Evolutionary conservation across 2,329 filamentous ascomycete species (phyloP), one percentile per base, ranked within the genome.

Genomic region (Colletotrichum orchidophilum): DNA sequence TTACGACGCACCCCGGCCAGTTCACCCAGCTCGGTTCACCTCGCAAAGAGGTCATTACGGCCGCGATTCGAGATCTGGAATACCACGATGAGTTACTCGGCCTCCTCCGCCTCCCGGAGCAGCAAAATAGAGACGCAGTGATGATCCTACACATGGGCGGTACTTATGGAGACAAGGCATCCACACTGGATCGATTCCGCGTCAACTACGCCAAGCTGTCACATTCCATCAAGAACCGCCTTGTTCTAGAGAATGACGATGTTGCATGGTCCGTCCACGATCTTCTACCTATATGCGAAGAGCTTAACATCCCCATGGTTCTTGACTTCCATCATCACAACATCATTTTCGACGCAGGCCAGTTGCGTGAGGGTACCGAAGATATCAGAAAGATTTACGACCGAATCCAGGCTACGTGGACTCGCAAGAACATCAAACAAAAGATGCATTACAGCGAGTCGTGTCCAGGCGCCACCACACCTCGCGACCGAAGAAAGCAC

Each of bases 381-480:
- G 95, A 97, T 75, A 94, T 98, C 73, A 91, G 93, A 59, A 77
- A 79, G 0, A 83, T 97, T 0, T 96, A 90, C 72, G 91, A 92
- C 0, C 90, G 92, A 5, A 98, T 98, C 76, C 87, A 88, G 53
- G 90, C 91, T 3, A 98, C 94, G 0, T 98, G 96, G 96, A 89
- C 87, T 1, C 87, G 90, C 33, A 98, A 98, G 79, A 84, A 87
- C 1, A 98, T 97, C 74, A 95, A 86, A 2, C 96, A 96, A 76
- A 98, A 98, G 82, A 97, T 98, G 94, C 96, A 98, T 77, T 98
- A 98, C 81, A 97, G 93, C 29, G 96, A 98, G 78, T 92, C 91
- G 0, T 91, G 89, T 9, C 86, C 92, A 0, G 86, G 89, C n/a
- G 94, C 95, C 1, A 88, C 97, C 50, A 97, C 95, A 0, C 88